Evolutionary conservation across 208 protist species (phyloP).

Genomic region (Trypanosoma caninum): DNA sequence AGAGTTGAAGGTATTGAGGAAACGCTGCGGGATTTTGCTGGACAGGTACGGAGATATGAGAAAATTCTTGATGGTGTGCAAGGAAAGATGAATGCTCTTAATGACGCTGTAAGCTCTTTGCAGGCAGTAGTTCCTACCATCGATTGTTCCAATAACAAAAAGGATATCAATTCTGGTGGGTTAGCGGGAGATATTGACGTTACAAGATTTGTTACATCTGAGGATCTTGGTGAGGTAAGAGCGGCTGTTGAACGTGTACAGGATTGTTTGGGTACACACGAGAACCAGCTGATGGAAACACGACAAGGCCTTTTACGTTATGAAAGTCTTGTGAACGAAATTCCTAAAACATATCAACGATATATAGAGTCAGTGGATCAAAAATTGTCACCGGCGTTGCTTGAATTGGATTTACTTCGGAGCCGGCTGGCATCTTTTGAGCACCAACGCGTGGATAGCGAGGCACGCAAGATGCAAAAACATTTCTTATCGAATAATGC

Average conservation of each 20-base stretch:
- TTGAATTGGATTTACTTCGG: constrained; percentile 12
- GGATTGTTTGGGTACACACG: neutral
- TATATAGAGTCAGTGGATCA: constrained; percentile 7
- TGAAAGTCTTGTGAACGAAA: constrained; percentile 10
- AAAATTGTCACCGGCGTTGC: constrained; percentile 15
- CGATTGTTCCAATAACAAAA: neutral
- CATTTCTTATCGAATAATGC: neutral
- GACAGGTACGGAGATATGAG: neutral
- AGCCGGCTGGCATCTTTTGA: constrained; percentile 5
- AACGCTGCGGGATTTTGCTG: neutral
- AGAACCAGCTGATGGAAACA: neutral
- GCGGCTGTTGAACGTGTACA: neutral
- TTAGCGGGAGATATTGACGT: neutral
- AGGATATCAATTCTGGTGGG: neutral
- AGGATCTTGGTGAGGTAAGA: constrained; percentile 5
- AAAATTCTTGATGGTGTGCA: constrained; percentile 1
- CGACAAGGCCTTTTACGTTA: neutral
- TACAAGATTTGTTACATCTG: neutral
- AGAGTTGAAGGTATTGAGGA: neutral
- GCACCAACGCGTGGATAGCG: neutral
- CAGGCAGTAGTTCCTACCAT: neutral
- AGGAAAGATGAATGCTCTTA: neutral
- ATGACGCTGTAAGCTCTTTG: neutral
- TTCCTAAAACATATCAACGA: constrained; percentile 10
- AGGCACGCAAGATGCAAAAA: neutral